Base-by-base conservation (phyloP, 2,329 filamentous ascomycete species). In the Geosmithia flava region DNA sequence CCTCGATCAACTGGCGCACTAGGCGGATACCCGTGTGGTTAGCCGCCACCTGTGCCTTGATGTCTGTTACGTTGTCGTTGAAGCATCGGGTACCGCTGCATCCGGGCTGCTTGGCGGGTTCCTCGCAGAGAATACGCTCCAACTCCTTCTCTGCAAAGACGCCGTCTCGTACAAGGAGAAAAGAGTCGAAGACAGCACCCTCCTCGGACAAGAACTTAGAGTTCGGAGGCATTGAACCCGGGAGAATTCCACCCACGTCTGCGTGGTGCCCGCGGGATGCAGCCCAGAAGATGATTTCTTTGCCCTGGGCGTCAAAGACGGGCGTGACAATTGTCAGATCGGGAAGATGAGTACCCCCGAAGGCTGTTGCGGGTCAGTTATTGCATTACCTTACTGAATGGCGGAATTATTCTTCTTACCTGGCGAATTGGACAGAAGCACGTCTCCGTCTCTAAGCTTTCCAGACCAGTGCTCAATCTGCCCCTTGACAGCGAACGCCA, bases 41-140 rank as follows among this genome's bases (percentile, higher is more conserved):
- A 3, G 87, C 85, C 0, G 87, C 87, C 2, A 93, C 83, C 57
- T 91, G 86, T 0, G 88, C 88, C 62, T 91, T 90, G 19, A 95
- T 71, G 58, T 95, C 88, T 44, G 88, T 89, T 52, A 94, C 72
- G 57, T 94, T 94, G 62, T 95, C 88, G 6, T 77, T 81, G 0
- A 93, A 68, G 57, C 85, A 89, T 19, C 87, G 70, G 1, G 63
- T 60, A 0, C 87, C 86, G 0, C 79, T 81, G 33, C 58, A 60
- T 2, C 58, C 56, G 17, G 50, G 50, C 19, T 44, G 49, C 17
- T 45, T 47, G 16, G 42, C 50, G 1, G 50, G 50, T 8, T 42
- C 43, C 16, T 41, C 43, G 37, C 78, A 83, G 69, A 29, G 88
- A 65, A 7, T 84, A 16, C 43, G 23, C 17, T 37, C 10, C 2